Evolutionary conservation across 2,329 filamentous ascomycete genomes (phyloP).

Genomic region (Xylariaceae sp.): DNA sequence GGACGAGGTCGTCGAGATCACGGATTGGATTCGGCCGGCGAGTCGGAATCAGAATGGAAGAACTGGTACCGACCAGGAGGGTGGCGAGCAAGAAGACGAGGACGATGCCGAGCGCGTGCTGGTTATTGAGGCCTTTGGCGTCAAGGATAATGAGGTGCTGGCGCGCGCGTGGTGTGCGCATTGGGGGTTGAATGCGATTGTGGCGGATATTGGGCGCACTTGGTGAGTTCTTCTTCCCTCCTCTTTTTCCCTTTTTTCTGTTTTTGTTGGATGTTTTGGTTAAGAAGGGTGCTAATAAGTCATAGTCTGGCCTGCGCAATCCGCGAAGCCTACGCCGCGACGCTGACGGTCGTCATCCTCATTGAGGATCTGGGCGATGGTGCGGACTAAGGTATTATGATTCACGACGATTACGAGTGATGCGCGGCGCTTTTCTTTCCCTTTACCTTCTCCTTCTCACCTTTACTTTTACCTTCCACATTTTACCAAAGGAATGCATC

Average conservation of each 20-base stretch:
- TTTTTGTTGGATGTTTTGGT: background rate
- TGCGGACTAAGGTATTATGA: constrained; percentile 16
- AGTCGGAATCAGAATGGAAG: background rate
- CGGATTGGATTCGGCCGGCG: constrained; percentile 55
- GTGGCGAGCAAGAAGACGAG: constrained; percentile 22
- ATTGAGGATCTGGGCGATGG: constrained; percentile 48
- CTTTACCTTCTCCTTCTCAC: background rate
- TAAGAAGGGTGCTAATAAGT: no score
- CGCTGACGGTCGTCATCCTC: constrained; percentile 66
- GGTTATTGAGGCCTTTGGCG: constrained; percentile 67
- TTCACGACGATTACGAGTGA: background rate
- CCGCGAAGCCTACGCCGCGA: constrained; percentile 69
- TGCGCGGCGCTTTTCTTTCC: background rate
- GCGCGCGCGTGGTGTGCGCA: constrained; percentile 72
- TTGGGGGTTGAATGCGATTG: constrained; percentile 65
- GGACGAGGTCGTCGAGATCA: constrained; percentile 60
- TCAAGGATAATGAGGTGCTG: constrained; percentile 69
- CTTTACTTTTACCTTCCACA: background rate
- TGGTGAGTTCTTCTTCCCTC: constrained; percentile 46
- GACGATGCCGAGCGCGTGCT: constrained; percentile 58
- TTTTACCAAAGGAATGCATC: background rate
- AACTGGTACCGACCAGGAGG: background rate
- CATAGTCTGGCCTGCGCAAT: constrained; percentile 65
- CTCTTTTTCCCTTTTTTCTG: background rate
- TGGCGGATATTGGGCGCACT: constrained; percentile 63